Evolutionary conservation across 257 asterid species (phyloP).

Genomic region (Solanum okadae): DNA sequence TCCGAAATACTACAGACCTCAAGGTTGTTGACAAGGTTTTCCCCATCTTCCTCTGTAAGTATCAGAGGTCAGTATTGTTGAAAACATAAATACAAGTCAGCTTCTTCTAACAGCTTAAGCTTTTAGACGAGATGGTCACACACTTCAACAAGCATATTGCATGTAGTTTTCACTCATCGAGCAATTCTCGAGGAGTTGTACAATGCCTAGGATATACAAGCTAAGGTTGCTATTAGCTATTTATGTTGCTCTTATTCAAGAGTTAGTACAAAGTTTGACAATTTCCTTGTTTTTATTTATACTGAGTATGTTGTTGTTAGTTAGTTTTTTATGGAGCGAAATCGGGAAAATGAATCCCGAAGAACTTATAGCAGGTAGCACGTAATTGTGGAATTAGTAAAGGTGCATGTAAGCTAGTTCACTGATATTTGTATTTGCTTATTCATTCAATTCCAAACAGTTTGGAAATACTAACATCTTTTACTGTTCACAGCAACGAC

Average conservation of each 20-base stretch:
- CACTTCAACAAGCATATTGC: background rate
- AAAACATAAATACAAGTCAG: background rate
- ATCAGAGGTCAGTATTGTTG: background rate
- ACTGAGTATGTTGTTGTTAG: background rate
- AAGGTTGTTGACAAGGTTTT: slow-evolving; percentile 49
- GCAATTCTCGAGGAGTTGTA: background rate
- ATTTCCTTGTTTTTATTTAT: background rate
- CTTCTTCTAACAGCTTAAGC: background rate
- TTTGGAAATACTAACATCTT: background rate
- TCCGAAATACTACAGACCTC: slow-evolving; percentile 53
- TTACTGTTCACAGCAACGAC: background rate
- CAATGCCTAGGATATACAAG: background rate
- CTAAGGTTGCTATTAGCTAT: background rate
- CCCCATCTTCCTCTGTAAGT: background rate
- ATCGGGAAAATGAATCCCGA: background rate
- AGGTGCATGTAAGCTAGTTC: background rate
- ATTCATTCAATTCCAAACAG: background rate
- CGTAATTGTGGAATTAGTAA: background rate
- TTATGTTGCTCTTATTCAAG: background rate
- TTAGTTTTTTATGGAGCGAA: no score
- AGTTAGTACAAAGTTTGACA: background rate
- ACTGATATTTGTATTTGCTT: background rate
- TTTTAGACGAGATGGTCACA: background rate
- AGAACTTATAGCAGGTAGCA: background rate
- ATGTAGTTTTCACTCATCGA: background rate